Conservation (phyloP, 1,139 yeast genomes). For the Diutina mesorugosa region DNA sequence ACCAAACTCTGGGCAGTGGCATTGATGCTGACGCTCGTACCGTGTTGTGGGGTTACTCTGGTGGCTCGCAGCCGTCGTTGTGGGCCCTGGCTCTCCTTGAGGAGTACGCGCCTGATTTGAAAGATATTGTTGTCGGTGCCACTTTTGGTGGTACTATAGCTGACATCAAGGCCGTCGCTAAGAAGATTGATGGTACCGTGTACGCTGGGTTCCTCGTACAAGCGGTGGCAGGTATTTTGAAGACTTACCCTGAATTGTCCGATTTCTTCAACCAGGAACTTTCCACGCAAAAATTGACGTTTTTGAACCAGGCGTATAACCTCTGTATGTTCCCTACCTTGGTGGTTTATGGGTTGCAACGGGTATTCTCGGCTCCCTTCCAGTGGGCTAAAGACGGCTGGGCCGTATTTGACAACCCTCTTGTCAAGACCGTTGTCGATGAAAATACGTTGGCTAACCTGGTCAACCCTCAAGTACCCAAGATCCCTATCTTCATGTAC, state of each 20-base stretch:
- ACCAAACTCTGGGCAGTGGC: slow-evolving; percentile 6
- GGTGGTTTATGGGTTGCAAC: slow-evolving; percentile 5
- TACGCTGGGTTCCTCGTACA: slow-evolving; percentile 16
- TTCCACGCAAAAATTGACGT: background rate
- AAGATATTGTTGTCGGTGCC: background rate
- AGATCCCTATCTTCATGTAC: slow-evolving; percentile 7
- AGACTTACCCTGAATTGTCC: slow-evolving; percentile 12
- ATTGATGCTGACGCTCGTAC: slow-evolving; percentile 7
- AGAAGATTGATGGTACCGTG: slow-evolving; percentile 11
- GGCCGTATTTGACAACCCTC: slow-evolving; percentile 8
- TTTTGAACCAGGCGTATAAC: slow-evolving; percentile 2
- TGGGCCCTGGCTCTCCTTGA: background rate
- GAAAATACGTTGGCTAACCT: slow-evolving; percentile 7
- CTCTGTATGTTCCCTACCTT: slow-evolving; percentile 6
- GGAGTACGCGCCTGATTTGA: background rate
- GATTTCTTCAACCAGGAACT: background rate
- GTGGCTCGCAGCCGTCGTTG: slow-evolving; percentile 3
- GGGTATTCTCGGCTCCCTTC: slow-evolving; percentile 10
- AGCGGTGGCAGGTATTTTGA: slow-evolving; percentile 15
- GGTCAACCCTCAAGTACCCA: slow-evolving; percentile 7
- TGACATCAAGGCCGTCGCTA: slow-evolving; percentile 13
- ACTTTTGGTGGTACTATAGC: slow-evolving; percentile 17
- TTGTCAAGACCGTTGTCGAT: slow-evolving; percentile 2
- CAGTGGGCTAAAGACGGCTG: slow-evolving; percentile 9
- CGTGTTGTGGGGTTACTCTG: slow-evolving; percentile 11